Conservation (phyloP, 257 asterid species). For the Solanum tacnaense region DNA sequence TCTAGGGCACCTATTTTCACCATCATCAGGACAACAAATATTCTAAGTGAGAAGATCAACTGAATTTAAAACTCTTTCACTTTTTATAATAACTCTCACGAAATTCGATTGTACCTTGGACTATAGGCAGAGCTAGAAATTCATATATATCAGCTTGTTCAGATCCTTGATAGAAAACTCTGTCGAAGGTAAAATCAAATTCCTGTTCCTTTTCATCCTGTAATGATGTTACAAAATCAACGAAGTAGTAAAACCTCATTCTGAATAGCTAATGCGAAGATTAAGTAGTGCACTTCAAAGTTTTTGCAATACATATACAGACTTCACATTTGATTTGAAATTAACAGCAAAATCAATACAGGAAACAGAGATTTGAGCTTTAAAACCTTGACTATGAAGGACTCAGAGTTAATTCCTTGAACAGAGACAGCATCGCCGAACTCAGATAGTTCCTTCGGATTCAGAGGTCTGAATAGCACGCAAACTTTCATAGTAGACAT, state of each 20-base stretch:
- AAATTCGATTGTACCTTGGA: constrained; percentile 30
- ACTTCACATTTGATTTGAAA: not conserved
- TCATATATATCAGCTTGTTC: constrained; percentile 59
- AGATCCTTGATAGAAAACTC: constrained; percentile 72
- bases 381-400: constrained; percentile 59
- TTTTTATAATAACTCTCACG: not conserved
- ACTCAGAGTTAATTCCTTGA: constrained; percentile 39
- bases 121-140: constrained; percentile 57
- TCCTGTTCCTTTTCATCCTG: constrained; percentile 84
- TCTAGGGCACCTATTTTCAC: constrained; percentile 39
- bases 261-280: not conserved
- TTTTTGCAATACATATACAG: not conserved
- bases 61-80: not conserved
- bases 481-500: constrained; percentile 67
- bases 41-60: not conserved
- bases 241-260: not conserved
- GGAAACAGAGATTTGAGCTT: not conserved
- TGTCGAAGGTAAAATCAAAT: constrained; percentile 50
- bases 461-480: constrained; percentile 73
- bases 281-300: not conserved
- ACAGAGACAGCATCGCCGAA: constrained; percentile 49
- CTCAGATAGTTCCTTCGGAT: constrained; percentile 54
- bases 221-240: not conserved
- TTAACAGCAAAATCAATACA: not conserved
- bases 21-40: not conserved